Percentiles rank a stretch among this genome's conserved stretches.
phyloP scores from a whole-genome alignment of 2,329 filamentous ascomycete species.

The Monosporascus sp. region DNA sequence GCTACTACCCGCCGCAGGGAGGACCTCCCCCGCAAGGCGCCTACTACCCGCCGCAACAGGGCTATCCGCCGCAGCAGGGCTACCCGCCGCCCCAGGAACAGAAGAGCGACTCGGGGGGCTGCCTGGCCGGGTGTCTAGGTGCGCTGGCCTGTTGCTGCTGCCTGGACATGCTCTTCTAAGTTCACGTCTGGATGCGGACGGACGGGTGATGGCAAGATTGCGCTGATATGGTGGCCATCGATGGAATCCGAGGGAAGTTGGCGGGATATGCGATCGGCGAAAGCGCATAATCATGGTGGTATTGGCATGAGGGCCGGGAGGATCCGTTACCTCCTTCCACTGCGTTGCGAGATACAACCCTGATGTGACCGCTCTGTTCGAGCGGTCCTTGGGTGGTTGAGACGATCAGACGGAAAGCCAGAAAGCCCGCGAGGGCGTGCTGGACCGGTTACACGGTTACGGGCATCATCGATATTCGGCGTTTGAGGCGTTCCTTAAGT shows the following conservation, averaged over 20 bases:
- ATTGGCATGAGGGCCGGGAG: too few species aligned
- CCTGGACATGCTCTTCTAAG: constrained; percentile 50
- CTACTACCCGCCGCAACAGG: constrained; percentile 27
- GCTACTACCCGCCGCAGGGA: constrained; percentile 31
- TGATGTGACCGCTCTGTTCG: too few species aligned
- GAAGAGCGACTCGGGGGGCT: constrained; percentile 21
- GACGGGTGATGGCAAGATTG: neutral
- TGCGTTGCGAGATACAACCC: too few species aligned
- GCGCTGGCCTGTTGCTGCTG: constrained; percentile 55
- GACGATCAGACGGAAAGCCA: too few species aligned
- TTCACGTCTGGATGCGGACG: neutral
- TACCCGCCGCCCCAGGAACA: constrained; percentile 20
- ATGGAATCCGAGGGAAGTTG: neutral
- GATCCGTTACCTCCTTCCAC: too few species aligned
- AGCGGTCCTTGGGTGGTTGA: too few species aligned
- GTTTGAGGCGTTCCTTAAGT: too few species aligned
- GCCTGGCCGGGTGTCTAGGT: constrained; percentile 43
- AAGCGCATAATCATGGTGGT: too few species aligned
- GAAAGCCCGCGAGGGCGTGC: too few species aligned
- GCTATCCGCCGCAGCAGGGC: constrained; percentile 20
- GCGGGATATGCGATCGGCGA: too few species aligned
- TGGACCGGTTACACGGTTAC: too few species aligned
- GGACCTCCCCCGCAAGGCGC: constrained; percentile 32
- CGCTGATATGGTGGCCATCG: neutral
- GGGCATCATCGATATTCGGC: too few species aligned